phyloP scores from a whole-genome alignment of 108 stramenopile species.

The Craspedostauros australis region DNA sequence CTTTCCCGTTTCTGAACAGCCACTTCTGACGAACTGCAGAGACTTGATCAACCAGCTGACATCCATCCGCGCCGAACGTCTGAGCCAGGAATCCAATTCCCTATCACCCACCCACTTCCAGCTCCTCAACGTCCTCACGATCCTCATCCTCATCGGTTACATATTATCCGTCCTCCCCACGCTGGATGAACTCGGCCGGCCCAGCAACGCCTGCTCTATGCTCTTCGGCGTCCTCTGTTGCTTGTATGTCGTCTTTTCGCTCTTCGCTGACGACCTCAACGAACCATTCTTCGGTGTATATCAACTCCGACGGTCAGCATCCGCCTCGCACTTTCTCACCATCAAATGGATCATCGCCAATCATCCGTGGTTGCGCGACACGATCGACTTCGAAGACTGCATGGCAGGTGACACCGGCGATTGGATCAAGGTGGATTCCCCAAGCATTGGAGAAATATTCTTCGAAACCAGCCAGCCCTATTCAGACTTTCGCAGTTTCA shows the following conservation, averaged over 20 bases:
- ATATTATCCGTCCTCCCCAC: conserved; percentile 32
- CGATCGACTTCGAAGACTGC: conserved; percentile 52
- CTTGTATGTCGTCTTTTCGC: conserved; percentile 61
- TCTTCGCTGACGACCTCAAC: conserved; percentile 62
- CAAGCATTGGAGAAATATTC: too few species aligned
- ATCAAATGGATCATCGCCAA: conserved; percentile 58
- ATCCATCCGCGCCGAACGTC: conserved; percentile 36
- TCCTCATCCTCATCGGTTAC: conserved; percentile 46
- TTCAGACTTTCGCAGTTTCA: too few species aligned
- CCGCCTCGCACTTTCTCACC: conserved; percentile 51
- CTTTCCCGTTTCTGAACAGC: conserved; percentile 18
- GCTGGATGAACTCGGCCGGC: conserved; percentile 24
- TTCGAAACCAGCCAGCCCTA: too few species aligned
- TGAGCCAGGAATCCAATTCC: conserved; percentile 53
- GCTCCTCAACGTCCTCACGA: conserved; percentile 32
- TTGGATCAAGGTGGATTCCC: too few species aligned
- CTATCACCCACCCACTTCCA: conserved; percentile 61
- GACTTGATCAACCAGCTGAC: conserved; percentile 37
- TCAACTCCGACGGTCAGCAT: conserved; percentile 49
- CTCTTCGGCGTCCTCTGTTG: conserved; percentile 46
- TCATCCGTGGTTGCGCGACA: conserved; percentile 33
- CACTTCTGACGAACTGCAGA: conserved; percentile 24
- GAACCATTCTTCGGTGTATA: conserved; percentile 61
- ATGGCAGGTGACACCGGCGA: too few species aligned
- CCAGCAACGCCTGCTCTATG: conserved; percentile 33